Conservation (phyloP, 75 land plant genomes). For the Gnetum montanum region DNA sequence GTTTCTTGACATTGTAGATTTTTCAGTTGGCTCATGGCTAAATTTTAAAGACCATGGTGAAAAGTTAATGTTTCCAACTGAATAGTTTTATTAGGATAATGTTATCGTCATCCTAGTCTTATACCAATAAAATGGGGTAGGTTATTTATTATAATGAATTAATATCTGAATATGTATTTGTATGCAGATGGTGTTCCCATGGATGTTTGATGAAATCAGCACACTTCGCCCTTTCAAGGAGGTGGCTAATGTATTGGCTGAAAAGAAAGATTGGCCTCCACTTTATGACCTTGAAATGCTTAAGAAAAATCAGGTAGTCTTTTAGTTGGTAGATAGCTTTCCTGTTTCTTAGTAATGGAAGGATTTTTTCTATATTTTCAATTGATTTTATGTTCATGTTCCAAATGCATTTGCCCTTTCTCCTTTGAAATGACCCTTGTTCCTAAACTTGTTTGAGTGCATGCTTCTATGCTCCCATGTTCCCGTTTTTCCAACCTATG, state of each 20-base stretch:
- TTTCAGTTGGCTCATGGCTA: no score
- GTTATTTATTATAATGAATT: no score
- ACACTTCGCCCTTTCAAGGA: slow-evolving; percentile 71
- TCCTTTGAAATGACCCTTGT: not conserved
- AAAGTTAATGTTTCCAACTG: no score
- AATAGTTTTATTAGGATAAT: no score
- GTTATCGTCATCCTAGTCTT: no score
- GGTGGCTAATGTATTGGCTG: slow-evolving; percentile 77
- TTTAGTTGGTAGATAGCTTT: not conserved
- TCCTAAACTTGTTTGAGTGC: no score
- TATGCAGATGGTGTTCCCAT: slow-evolving; percentile 92
- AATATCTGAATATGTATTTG: not conserved
- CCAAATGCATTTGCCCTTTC: not conserved
- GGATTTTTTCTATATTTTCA: slow-evolving; percentile 1
- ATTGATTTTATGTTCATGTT: not conserved
- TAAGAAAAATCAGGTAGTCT: slow-evolving; percentile 79
- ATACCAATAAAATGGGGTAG: no score
- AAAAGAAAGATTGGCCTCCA: slow-evolving; percentile 79
- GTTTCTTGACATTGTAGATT: no score
- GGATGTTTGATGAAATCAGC: slow-evolving; percentile 92
- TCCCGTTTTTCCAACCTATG: no score
- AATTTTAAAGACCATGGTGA: no score
- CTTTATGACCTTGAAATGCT: slow-evolving; percentile 50
- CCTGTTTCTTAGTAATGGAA: not conserved
- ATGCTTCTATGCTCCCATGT: no score